Conservation (phyloP, 2,329 filamentous ascomycete genomes). For the Emydomyces testavorans region DNA sequence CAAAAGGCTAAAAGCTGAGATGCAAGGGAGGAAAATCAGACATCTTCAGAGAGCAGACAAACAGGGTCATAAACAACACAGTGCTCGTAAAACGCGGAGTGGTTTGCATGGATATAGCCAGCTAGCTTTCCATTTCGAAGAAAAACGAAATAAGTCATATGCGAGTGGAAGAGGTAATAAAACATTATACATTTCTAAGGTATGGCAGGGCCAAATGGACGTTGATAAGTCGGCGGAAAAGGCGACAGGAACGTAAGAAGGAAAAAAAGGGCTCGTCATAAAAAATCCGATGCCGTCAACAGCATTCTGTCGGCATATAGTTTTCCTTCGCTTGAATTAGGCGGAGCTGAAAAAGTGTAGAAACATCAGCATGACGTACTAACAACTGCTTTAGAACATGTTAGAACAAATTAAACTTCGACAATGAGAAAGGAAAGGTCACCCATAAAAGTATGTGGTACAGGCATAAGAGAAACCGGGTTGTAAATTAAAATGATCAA, state of each 20-base stretch:
- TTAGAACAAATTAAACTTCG: too few relatives aligned
- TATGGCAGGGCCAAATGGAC: background rate
- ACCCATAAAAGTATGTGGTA: too few relatives aligned
- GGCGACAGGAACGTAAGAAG: background rate
- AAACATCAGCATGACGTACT: too few relatives aligned
- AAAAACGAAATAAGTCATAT: background rate
- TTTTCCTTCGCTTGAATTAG: too few relatives aligned
- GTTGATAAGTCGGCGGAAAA: background rate
- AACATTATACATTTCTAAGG: conserved; percentile 1
- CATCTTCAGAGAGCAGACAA: background rate
- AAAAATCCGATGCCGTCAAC: too few relatives aligned
- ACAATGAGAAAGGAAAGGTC: too few relatives aligned
- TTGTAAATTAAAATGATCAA: too few relatives aligned
- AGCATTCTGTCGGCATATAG: too few relatives aligned
- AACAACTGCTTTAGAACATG: too few relatives aligned
- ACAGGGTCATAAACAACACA: background rate
- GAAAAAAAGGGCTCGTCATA: background rate
- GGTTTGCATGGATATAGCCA: background rate
- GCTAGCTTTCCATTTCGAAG: background rate
- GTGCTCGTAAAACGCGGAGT: background rate
- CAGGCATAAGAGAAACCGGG: too few relatives aligned
- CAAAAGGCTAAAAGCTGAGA: background rate
- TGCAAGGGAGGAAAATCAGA: background rate
- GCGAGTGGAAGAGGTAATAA: background rate
- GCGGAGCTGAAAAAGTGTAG: too few relatives aligned